Evolutionary conservation across 1,284 basidiomycete genomes (phyloP), one percentile per base, ranked within the genome.

Genomic region (Porodaedalea pini): DNA sequence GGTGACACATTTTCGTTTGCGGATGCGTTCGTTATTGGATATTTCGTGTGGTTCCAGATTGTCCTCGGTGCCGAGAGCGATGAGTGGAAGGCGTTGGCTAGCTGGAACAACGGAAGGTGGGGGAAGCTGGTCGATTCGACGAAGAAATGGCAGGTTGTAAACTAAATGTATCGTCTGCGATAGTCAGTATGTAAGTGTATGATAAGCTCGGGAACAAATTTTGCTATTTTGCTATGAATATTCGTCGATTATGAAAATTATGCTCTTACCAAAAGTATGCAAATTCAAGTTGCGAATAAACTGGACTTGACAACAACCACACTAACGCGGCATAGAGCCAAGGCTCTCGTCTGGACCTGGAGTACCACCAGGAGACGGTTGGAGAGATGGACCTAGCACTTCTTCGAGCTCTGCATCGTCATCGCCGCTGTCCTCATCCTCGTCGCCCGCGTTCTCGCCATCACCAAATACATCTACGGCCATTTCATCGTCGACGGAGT

Each of bases 61-160:
- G 47, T 69, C 2, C 61, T 68, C 27, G 73, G 71, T 0, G 68
- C 70, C 45, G 71, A 73, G 3, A 71, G 68, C 32, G 51, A 65
- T 48, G 68, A 74, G 59, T 78, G 77, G 77, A 65, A 64, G 59
- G 67, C 68, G 19, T 49, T 78, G 2, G 44, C 48, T 32, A 60
- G 45, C 3, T 73, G 70, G 71, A 63, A 74, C 61, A 69, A 65
- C 13, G 77, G 75, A 0, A 63, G 72, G 15, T 78, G 77, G 75
- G 69, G 39, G 8, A 64, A 54, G 48, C 65, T 73, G 5, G 48
- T 72, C 39, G 67, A 67, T 15, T 63, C 64, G 23, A 69, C 76
- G 53, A 66, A 70, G 51, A 61, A 66, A 40, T 75, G 72, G 17
- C 58, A 55, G 11, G 40, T 19, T 29, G 49, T 47, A 17, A 29